Evolutionary conservation across 148 eudicot species (phyloP).

Genomic region (Rhododendron ferrugineum): DNA sequence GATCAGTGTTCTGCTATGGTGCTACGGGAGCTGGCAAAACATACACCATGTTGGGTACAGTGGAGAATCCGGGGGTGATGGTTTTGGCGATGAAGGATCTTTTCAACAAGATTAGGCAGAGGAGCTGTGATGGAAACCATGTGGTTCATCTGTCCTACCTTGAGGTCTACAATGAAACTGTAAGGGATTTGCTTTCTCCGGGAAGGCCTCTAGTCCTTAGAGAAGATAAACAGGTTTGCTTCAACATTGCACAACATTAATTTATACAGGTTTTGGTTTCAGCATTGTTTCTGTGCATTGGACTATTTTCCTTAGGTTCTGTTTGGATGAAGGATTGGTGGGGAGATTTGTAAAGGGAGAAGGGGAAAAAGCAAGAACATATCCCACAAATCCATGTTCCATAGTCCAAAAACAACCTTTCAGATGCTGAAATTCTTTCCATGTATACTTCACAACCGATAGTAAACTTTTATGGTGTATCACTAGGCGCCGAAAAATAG

Average conservation of each 20-base stretch:
- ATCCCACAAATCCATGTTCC: not conserved
- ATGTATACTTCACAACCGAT: not conserved
- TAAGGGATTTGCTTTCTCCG: slow-evolving; percentile 82
- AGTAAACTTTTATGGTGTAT: not conserved
- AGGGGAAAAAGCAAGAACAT: not conserved
- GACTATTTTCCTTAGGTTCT: not conserved
- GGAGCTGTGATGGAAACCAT: slow-evolving; percentile 78
- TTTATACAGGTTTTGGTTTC: not conserved
- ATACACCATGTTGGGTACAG: slow-evolving; percentile 79
- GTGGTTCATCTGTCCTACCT: slow-evolving; percentile 79
- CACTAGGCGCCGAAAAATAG: not conserved
- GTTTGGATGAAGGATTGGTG: not conserved
- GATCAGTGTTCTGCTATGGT: slow-evolving; percentile 85
- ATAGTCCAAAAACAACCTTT: not conserved
- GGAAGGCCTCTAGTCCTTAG: slow-evolving; percentile 82
- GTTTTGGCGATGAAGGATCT: slow-evolving; percentile 85
- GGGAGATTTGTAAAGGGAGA: not conserved
- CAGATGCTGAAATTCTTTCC: not conserved
- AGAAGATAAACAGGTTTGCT: slow-evolving; percentile 82
- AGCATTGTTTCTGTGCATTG: not conserved
- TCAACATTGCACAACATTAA: not conserved
- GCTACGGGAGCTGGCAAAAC: slow-evolving; percentile 96
- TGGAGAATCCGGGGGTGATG: slow-evolving; percentile 86
- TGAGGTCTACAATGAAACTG: slow-evolving; percentile 92
- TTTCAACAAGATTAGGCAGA: slow-evolving; percentile 68